Percentiles rank a stretch among this genome's conserved stretches.
phyloP scores from a whole-genome alignment of 2,329 filamentous ascomycete species.

The Pseudocercospora fuligena region DNA sequence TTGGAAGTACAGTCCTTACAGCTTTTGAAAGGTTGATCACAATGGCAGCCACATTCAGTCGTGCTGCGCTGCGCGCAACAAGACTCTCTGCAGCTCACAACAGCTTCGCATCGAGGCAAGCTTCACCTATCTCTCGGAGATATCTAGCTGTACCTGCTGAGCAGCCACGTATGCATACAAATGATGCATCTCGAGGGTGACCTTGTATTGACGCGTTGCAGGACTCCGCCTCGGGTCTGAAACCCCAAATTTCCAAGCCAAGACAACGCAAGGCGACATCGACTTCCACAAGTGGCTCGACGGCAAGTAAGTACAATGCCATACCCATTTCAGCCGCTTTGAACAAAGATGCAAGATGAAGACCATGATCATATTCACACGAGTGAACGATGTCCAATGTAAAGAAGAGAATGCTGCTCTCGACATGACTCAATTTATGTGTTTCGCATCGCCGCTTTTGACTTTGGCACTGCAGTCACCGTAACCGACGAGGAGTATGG shows the following conservation, averaged over 20 bases:
- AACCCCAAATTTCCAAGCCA: constrained; percentile 84
- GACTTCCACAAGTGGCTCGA: constrained; percentile 83
- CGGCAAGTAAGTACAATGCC: constrained; percentile 58
- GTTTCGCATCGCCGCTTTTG: too few relatives aligned
- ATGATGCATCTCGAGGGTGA: not conserved
- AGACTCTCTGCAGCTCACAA: constrained; percentile 25
- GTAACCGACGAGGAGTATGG: too few relatives aligned
- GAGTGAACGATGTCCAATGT: too few relatives aligned
- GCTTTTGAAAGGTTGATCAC: not conserved
- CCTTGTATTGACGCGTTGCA: not conserved
- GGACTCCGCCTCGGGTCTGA: constrained; percentile 50
- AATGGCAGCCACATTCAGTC: constrained; percentile 30
- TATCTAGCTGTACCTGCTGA: constrained; percentile 27
- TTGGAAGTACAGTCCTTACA: not conserved
- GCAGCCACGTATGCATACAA: constrained; percentile 25
- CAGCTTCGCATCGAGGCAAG: constrained; percentile 32
- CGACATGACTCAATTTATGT: too few relatives aligned
- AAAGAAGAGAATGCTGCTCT: too few relatives aligned
- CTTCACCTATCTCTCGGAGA: constrained; percentile 38
- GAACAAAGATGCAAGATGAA: too few relatives aligned
- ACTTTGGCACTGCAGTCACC: too few relatives aligned
- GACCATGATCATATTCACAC: too few relatives aligned
- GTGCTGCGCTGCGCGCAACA: constrained; percentile 28
- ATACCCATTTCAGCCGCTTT: too few relatives aligned
- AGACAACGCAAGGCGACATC: constrained; percentile 75